phyloP scores from a whole-genome alignment of 192 early-diverging fungal species.

The Allomyces javanicus region DNA sequence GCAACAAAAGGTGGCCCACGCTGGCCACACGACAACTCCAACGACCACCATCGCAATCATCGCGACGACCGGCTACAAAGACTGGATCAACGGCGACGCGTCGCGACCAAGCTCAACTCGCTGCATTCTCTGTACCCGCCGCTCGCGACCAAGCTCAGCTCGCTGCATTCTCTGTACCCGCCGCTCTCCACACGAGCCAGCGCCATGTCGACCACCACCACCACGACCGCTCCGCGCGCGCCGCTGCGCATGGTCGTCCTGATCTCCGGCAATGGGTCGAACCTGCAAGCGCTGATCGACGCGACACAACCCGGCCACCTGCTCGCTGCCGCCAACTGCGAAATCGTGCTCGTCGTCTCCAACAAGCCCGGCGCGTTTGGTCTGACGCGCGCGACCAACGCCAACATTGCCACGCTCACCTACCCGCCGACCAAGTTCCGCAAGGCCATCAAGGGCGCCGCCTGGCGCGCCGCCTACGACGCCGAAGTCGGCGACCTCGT shows the following conservation, averaged over 20 bases:
- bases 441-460: conserved; percentile 62
- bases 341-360: conserved; percentile 74
- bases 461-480: conserved; percentile 77
- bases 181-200: too few relatives aligned
- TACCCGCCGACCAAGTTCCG: conserved; percentile 29
- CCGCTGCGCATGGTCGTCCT: conserved; percentile 57
- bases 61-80: too few relatives aligned
- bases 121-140: too few relatives aligned
- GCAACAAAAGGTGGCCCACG: too few relatives aligned
- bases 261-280: conserved; percentile 85
- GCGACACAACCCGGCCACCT: conserved; percentile 22
- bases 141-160: too few relatives aligned
- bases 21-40: too few relatives aligned
- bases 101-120: too few relatives aligned
- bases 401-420: conserved; percentile 61
- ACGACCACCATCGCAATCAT: too few relatives aligned
- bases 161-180: too few relatives aligned
- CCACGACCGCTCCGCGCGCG: conserved; percentile 4
- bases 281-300: conserved; percentile 93
- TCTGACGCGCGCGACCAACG: conserved; percentile 61
- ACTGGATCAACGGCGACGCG: too few relatives aligned
- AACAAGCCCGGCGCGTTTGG: conserved; percentile 73
- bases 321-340: conserved; percentile 22
- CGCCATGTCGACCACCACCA: background rate
- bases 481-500: conserved; percentile 54